Percentiles rank a stretch among this genome's conserved stretches.
phyloP scores from a whole-genome alignment of 148 eudicot species.

The Persicaria tinctoria region DNA sequence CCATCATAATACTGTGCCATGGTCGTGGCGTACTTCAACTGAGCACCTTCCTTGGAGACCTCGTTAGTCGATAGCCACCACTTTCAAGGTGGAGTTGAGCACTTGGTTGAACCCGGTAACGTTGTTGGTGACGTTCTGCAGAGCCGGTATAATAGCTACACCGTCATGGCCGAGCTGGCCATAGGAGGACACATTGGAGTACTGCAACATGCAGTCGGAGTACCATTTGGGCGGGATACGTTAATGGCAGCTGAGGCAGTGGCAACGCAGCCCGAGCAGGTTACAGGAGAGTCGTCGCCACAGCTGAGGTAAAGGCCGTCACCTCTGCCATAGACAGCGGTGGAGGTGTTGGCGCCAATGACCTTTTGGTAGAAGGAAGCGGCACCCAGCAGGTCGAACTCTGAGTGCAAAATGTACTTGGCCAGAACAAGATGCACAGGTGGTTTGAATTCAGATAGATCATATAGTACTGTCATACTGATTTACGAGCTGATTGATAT shows the following conservation, averaged over 20 bases:
- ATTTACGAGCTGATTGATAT: too few species aligned
- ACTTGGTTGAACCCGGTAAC: background rate
- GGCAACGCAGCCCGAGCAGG: conserved; percentile 14
- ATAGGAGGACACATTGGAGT: conserved; percentile 6
- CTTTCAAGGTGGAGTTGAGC: background rate
- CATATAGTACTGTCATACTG: too few species aligned
- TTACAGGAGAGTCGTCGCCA: background rate
- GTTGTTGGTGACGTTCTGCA: conserved; percentile 8
- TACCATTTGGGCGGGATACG: background rate
- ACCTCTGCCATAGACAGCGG: background rate
- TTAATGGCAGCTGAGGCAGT: conserved; percentile 6
- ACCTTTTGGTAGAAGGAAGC: too few species aligned
- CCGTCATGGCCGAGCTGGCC: background rate
- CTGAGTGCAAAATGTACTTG: too few species aligned
- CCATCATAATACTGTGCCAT: background rate
- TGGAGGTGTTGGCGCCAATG: background rate
- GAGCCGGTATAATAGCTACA: background rate
- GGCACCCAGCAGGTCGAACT: too few species aligned
- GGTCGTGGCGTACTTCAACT: conserved; percentile 15
- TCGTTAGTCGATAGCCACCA: background rate
- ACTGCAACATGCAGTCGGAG: background rate
- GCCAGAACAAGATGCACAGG: too few species aligned
- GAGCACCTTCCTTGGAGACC: background rate
- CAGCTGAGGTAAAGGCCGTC: background rate
- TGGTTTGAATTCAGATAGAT: too few species aligned